Evolutionary conservation across 495 filamentous ascomycete species (phyloP).

Genomic region (Aspergillus homomorphus): DNA sequence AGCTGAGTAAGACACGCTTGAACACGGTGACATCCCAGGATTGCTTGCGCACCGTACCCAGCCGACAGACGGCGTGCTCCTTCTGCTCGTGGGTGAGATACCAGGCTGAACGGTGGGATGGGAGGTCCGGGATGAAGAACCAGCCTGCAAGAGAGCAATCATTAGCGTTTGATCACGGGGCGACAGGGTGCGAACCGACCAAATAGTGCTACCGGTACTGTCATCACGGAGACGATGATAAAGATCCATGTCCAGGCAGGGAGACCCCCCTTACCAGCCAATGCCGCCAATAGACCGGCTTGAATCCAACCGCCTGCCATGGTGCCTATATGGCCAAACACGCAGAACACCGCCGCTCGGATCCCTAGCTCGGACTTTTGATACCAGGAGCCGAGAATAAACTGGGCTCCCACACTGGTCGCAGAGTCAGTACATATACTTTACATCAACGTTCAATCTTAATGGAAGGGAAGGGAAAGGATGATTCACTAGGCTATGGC

Average conservation of each 20-base stretch:
- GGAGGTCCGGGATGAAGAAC: slow-evolving; percentile 36
- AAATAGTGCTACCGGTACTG: slow-evolving; percentile 29
- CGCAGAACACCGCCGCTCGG: slow-evolving; percentile 29
- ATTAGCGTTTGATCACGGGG: not conserved
- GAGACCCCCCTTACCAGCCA: slow-evolving; percentile 25
- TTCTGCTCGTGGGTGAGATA: slow-evolving; percentile 33
- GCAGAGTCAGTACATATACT: not conserved
- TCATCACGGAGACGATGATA: slow-evolving; percentile 33
- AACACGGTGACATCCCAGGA: slow-evolving; percentile 33
- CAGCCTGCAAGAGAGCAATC: slow-evolving; percentile 21
- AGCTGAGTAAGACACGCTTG: slow-evolving; percentile 30
- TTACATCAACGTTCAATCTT: not conserved
- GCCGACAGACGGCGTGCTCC: slow-evolving; percentile 27
- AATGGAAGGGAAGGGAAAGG: not conserved
- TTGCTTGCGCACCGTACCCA: slow-evolving; percentile 22
- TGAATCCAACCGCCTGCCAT: slow-evolving; percentile 35
- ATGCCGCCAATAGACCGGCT: slow-evolving; percentile 23
- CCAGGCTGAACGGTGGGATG: slow-evolving; percentile 32
- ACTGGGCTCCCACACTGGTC: slow-evolving; percentile 28
- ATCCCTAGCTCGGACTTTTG: slow-evolving; percentile 29
- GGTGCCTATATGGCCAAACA: slow-evolving; percentile 28
- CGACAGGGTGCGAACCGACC: slow-evolving; percentile 16
- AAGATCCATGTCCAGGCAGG: slow-evolving; percentile 36
- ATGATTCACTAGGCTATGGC: slow-evolving; percentile 30
- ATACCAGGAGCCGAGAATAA: slow-evolving; percentile 32